These are phyloP conservation scores for Nigrograna mackinnonii DNA, from an alignment of 2,329 filamentous ascomycete genomes.

Conservation along the genomic window DNA sequence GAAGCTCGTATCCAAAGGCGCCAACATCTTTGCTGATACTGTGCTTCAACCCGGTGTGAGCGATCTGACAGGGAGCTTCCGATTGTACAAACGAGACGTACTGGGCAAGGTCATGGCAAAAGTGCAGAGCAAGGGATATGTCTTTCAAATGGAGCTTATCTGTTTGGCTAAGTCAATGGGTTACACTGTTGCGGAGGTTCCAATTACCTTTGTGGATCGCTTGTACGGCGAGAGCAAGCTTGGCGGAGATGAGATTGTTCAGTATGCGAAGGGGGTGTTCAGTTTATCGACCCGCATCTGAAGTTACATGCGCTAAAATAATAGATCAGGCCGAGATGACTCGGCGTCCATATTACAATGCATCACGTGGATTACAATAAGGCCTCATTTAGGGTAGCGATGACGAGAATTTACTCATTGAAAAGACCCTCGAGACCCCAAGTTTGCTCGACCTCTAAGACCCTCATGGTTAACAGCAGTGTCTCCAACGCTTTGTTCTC, in stretches of 20 bases:
- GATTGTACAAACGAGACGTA: conserved; percentile 89
- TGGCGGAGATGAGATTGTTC: conserved; percentile 91
- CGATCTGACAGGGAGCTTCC: conserved; percentile 92
- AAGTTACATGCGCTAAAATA: too few relatives aligned
- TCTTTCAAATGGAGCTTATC: conserved; percentile 99
- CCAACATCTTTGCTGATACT: conserved; percentile 95
- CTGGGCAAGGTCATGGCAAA: too few relatives aligned
- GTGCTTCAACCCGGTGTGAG: conserved; percentile 91
- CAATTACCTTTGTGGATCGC: conserved; percentile 94
- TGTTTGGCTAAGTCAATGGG: conserved; percentile 96
- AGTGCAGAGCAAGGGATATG: conserved; percentile 96
- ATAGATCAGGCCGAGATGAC: too few relatives aligned
- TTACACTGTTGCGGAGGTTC: conserved; percentile 90
- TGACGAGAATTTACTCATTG: too few relatives aligned
- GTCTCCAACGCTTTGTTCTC: too few relatives aligned
- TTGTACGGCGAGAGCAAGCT: conserved; percentile 96
- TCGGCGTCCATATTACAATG: too few relatives aligned
- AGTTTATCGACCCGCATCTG: too few relatives aligned
- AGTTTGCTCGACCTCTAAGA: too few relatives aligned
- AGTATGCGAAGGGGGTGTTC: conserved; percentile 77
- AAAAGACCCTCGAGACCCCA: too few relatives aligned
- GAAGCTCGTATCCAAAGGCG: conserved; percentile 77
- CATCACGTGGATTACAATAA: too few relatives aligned
- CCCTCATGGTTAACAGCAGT: too few relatives aligned
- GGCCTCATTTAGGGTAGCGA: too few relatives aligned